phyloP scores from a whole-genome alignment of 2,329 filamentous ascomycete genomes.

The Calonectria multiphialidica region DNA sequence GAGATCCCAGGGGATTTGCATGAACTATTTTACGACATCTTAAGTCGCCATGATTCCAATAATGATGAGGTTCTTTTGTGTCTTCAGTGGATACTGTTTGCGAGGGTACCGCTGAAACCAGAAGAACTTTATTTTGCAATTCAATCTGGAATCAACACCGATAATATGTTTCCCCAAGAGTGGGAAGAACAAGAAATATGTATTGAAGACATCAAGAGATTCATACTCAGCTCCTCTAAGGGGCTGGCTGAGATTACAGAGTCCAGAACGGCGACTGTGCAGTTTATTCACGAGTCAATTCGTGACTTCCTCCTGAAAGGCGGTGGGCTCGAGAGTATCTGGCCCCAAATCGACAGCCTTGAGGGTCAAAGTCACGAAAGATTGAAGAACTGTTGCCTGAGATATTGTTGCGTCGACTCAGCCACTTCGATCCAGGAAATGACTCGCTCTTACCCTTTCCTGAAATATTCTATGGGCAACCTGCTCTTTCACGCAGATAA shows the following conservation, averaged over 20 bases:
- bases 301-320: neutral
- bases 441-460: neutral
- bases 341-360: neutral
- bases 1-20: constrained; percentile 55
- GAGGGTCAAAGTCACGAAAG: neutral
- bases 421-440: too few relatives aligned
- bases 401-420: neutral
- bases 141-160: neutral
- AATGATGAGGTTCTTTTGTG: constrained; percentile 56
- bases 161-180: neutral
- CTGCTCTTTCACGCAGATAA: neutral
- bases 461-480: neutral
- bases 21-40: constrained; percentile 63
- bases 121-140: constrained; percentile 56
- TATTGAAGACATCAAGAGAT: neutral
- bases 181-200: neutral
- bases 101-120: constrained; percentile 55
- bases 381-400: neutral
- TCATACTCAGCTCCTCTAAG: neutral
- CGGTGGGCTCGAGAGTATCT: neutral
- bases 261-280: neutral
- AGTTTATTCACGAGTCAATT: constrained; percentile 18
- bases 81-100: constrained; percentile 65
- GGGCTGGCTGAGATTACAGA: constrained; percentile 1
- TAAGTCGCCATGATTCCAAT: constrained; percentile 59